Evolutionary conservation across 164 flowering plant species (phyloP), one percentile per base, ranked within the genome.

Genomic region (Vitis cinerea): DNA sequence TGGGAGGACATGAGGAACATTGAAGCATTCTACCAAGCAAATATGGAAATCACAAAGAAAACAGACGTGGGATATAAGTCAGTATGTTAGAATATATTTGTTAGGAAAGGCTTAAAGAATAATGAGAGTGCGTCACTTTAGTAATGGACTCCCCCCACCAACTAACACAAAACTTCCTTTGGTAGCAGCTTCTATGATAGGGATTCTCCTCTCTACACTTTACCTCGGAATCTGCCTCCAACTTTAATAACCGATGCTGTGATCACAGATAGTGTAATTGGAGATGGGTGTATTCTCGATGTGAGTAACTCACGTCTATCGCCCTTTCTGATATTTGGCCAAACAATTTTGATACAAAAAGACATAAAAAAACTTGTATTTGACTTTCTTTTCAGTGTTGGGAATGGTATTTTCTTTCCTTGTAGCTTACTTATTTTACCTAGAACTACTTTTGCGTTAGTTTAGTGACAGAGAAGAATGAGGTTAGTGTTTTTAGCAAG

Each of bases 1-100:
- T 93, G 97, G 97, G 95, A 88, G 67, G 88, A 90, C 67, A 80
- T 93, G 83, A 77, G 83, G 65, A 90, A 77, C 75, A 87, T 93
- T 59, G 82, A 76, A 73, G 88, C 92, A 63, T 93, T 85, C 75
- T 90, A 91, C 76, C 78, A 69, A 51, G 91, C 97, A 47, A 91
- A 88, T 76, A 84, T 93, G 87, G 93, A 85, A 48, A 79, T 73
- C 83, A 85, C 83, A 49, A 84, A 72, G 78, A 80, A 70, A 67
- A 56, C 77, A 37, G 70, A 73, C 63, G 69, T 75, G n/a, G 84
- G 81, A 67, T 85, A 74, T 52, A 83, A 82, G 92, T 90, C 60
- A 72, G 90, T 83, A 76, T 52, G 53, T 74, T 53, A 54, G 62
- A 63, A 29, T 65, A 23, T 58, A 59, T 59, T 37, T 59, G 61